Base-by-base conservation (phyloP, 2,329 filamentous ascomycete genomes). In the Penicillium sp. region DNA sequence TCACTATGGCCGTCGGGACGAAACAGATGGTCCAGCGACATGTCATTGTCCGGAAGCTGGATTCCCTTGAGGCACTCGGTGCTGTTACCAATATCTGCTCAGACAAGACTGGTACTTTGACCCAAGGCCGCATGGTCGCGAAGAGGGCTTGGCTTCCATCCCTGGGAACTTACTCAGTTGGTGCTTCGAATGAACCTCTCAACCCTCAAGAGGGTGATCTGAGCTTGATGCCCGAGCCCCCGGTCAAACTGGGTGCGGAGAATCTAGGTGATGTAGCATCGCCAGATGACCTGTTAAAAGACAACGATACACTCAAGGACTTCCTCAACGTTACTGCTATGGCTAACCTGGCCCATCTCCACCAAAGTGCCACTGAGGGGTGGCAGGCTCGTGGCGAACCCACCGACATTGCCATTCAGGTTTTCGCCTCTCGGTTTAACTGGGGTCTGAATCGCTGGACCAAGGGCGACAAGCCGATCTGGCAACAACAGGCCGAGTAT, bases 401-500 rank as follows among this genome's bases (percentile, higher is more conserved):
- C 0, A 90, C 88, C 1, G 88, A 91, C 65, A 89, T 91, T 59
- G 88, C 88, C 2, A 88, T 91, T 46, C 87, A 90, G 64, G 88
- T 91, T 0, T 89, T 91, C 68, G 86, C 87, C 9, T 84, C 82
- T 42, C 84, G 88, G 13, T 91, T 91, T 69, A 77, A 84, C 55
- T 85, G 84, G 80, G 86, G 86, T 59, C 80, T 83, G 9, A 76
- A 80, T 17, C 75, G 77, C 9, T 81, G 83, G 63, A 81, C 80
- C 0, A 75, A 77, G 13, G 82, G 80, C 2, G 77, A 82, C 1
- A 74, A 74, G 4, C 76, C 82, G 0, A 66, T 77, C 29, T 88
- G 84, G 84, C 77, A 75, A 21, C 79, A 88, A 63, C 75, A 86
- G 25, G 84, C 85, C 1, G 89, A 91, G 65, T 89, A 88, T 58